Evolutionary conservation across 352 stramenopile genomes (phyloP).

Genomic region (Phytophthora brassicae): DNA sequence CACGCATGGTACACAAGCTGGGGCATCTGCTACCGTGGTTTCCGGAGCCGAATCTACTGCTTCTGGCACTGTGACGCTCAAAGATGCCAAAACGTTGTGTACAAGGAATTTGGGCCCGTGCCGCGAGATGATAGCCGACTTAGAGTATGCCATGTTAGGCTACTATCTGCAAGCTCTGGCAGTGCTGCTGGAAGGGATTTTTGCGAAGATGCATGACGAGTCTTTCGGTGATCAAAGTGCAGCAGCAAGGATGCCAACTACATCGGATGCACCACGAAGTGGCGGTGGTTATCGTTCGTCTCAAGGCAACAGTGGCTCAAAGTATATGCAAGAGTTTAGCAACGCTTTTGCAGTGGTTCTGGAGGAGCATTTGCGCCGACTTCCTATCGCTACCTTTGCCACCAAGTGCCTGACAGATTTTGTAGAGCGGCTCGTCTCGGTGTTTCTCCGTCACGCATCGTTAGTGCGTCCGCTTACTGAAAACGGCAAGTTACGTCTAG

Average conservation of each 20-base stretch:
- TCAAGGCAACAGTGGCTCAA: conserved; percentile 44
- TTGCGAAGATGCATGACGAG: conserved; percentile 86
- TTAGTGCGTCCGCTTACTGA: conserved; percentile 76
- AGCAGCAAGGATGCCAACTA: conserved; percentile 4
- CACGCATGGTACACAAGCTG: conserved; percentile 12
- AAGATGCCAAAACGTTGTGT: conserved; percentile 43
- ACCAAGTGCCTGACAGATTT: conserved; percentile 66
- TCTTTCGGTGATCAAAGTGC: conserved; percentile 63
- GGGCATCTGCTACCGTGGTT: conserved; percentile 1
- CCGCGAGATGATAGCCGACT: conserved; percentile 47
- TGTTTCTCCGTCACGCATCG: conserved; percentile 78
- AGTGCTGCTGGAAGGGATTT: conserved; percentile 53
- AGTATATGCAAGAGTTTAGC: conserved; percentile 82
- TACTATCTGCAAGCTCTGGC: conserved; percentile 74
- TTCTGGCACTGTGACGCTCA: conserved; percentile 30
- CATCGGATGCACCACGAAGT: conserved; percentile 17
- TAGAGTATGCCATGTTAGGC: conserved; percentile 66
- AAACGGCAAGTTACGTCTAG: conserved; percentile 73
- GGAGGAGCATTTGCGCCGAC: conserved; percentile 72
- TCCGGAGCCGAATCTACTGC: conserved; percentile 3
- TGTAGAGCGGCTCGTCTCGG: conserved; percentile 66
- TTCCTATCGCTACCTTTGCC: conserved; percentile 55
- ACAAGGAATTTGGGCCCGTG: conserved; percentile 47
- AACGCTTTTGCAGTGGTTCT: conserved; percentile 62
- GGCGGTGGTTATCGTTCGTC: conserved; percentile 16